Evolutionary conservation across 2,329 filamentous ascomycete species (phyloP), one percentile per base, ranked within the genome.

Genomic region (Myriosclerotinia curreyana): DNA sequence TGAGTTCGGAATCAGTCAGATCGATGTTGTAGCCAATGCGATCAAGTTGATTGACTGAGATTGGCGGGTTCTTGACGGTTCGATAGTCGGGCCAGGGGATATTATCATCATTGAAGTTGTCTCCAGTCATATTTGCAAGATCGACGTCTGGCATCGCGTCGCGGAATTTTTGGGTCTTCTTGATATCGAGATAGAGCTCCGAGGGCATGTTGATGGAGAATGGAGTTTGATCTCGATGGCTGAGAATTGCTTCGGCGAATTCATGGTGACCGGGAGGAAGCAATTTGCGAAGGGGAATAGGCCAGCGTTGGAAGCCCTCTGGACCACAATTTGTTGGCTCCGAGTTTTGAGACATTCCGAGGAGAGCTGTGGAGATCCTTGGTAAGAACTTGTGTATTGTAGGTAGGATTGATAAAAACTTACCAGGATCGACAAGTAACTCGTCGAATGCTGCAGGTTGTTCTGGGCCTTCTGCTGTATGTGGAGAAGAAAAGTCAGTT

Each of bases 301-400:
- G 55, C 42, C 42, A 59, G 42, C 55, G 55, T 17, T 25, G 20
- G 12, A 59, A 59, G 42, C 42, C n/a, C 42, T 59, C 55, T 6
- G 34, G 20, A 5, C n/a, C 31, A 28, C n/a, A 15, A 2, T 11
- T 8, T 28, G 22, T 22, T 36, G n/a, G 44, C 7, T 58, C 31
- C 3, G 6, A 9, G n/a, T 31, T 6, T 14, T 48, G 8, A 3
- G n/a, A 14, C 31, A 48, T 48, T 15, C 31, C 15, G 55, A 48
- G 55, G 55, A 59, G 55, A 36, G 55, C 55, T 59, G 42, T 25
- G 2, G 28, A 59, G 4, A 59, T 3, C 12, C 25, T 48, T 15
- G 44, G 36, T 59, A 48, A 59, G 55, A 59, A 59, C 5, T 0
- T 38, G 2, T 59, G 15, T 8, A 36, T 48, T 14, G 44, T 11